Evolutionary conservation across 2,329 filamentous ascomycete genomes (phyloP), one percentile per base, ranked within the genome.

Genomic region (Aspergillus versicolor): DNA sequence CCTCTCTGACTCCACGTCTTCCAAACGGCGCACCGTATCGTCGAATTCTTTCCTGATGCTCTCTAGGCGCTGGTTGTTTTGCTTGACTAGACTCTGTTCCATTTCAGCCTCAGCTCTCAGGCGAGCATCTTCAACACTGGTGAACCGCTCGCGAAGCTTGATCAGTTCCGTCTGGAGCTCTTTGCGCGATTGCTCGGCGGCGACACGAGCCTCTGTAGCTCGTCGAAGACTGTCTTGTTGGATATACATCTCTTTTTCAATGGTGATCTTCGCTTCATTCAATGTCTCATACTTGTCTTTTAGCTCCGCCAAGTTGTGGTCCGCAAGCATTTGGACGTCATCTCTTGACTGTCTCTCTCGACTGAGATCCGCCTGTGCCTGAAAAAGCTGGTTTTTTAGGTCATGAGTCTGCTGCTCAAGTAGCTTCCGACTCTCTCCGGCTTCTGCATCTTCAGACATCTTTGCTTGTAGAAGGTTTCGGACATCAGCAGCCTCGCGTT

Each of bases 231-330:
- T 89, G 70, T 99, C 93, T 73, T 97, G 92, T 70, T 97, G 93
- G 5, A 90, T 88, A 71, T 97, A 97, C 72, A 99, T 88, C 74
- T 97, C 93, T 73, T 97, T 97, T 74, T 99, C 93, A 61, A 99
- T 96, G 46, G 88, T 96, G 67, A 97, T 96, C 75, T 99, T 99
- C 27, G 91, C 88, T 62, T 97, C 92, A 66, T 96, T 96, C 34
- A 97, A 81, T 34, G 86, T 84, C 49, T 95, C 88, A 65, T 87
- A 96, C 63, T 97, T 92, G 24, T 92, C 87, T 70, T 92, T 88
- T 59, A 99, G 80, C 50, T 88, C 85, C 44, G 89, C 82, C 66
- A 88, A 90, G 71, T 94, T 95, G 76, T 96, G 92, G 65, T 97
- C 92, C 4, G 90, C 87, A 56, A 97, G 88, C 64, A 96, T 85